phyloP scores from a whole-genome alignment of 78 protist genomes.

The Dictyostelium purpureum region DNA sequence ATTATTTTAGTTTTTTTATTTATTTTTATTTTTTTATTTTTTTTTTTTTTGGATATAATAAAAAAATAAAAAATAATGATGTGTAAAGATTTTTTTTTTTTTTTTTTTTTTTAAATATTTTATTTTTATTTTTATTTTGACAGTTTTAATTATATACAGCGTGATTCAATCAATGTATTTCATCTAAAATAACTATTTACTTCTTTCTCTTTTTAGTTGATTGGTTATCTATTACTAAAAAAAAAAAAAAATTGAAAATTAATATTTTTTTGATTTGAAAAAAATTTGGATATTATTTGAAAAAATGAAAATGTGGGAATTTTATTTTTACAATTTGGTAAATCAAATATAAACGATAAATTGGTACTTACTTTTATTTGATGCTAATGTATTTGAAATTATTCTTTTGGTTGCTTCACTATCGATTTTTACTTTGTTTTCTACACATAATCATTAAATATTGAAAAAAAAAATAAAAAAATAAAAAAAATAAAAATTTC shows the following conservation, averaged over 20 bases:
- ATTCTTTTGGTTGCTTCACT: constrained; percentile 40
- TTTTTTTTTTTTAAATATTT: no score
- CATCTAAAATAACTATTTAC: background rate
- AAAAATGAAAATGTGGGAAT: background rate
- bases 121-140: no score
- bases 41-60: no score
- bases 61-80: no score
- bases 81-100: no score
- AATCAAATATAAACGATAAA: no score
- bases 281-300: background rate
- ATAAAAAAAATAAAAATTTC: background rate
- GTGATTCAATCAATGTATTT: no score
- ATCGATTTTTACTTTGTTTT: background rate
- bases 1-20: no score
- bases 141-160: no score
- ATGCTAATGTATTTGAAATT: constrained; percentile 1
- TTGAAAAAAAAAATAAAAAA: background rate
- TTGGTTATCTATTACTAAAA: background rate
- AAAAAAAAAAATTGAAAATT: background rate
- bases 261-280: background rate
- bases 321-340: no score
- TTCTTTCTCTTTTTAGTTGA: constrained; percentile 57
- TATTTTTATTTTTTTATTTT: no score
- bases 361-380: constrained; percentile 44
- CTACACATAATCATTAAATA: background rate